Conservation (phyloP, 768 basidiomycete genomes). For the Suillus subalutaceus region DNA sequence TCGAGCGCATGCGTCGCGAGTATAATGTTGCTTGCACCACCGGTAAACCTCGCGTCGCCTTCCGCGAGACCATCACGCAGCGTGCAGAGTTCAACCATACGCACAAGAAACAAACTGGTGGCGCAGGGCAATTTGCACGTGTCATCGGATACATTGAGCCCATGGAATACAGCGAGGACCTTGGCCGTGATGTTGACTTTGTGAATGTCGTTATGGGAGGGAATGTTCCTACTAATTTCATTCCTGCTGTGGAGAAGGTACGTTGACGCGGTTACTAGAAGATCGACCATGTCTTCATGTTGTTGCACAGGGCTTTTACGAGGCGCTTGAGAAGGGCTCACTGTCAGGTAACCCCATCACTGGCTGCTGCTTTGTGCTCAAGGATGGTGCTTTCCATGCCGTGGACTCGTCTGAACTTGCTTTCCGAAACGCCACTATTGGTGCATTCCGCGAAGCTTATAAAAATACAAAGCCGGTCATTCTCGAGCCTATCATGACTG, state of each 20-base stretch:
- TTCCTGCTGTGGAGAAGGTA: conserved; percentile 95
- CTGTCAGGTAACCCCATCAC: conserved; percentile 87
- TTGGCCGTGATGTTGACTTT: conserved; percentile 83
- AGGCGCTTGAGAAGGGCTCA: conserved; percentile 89
- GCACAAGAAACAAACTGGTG: conserved; percentile 98
- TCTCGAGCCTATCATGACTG: conserved; percentile 98
- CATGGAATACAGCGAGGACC: conserved; percentile 72
- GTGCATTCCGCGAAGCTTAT: conserved; percentile 93
- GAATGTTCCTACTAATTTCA: conserved; percentile 87
- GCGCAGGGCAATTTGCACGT: conserved; percentile 95
- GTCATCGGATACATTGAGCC: conserved; percentile 92
- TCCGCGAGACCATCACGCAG: conserved; percentile 91
- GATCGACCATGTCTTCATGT: not conserved
- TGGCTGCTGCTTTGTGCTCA: conserved; percentile 83
- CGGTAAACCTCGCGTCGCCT: conserved; percentile 95
- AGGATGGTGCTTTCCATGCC: conserved; percentile 90
- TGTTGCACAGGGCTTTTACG: conserved; percentile 79
- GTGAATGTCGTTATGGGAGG: conserved; percentile 90
- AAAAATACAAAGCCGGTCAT: conserved; percentile 75
- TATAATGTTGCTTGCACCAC: conserved; percentile 93
- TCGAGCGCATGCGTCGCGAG: conserved; percentile 98
- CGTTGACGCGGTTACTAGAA: conserved; percentile 16
- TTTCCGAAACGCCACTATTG: conserved; percentile 87
- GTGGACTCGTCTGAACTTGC: conserved; percentile 98
- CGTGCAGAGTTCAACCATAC: conserved; percentile 85